Conservation (phyloP, 208 protist species). For the Trypanosoma lewisi region DNA sequence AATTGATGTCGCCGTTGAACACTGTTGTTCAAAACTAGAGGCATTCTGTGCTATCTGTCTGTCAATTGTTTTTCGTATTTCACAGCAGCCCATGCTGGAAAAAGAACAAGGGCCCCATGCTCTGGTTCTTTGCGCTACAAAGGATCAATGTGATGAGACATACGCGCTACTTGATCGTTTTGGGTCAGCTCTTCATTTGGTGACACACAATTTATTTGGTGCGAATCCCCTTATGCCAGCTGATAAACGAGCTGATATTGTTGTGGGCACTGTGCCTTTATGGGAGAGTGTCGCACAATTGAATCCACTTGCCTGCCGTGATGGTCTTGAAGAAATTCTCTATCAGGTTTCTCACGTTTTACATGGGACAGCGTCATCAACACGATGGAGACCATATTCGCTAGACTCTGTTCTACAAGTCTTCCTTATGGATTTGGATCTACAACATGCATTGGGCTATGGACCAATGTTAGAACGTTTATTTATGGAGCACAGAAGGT, state of each 20-base stretch:
- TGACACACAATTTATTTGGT: slow-evolving; percentile 82
- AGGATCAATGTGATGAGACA: slow-evolving; percentile 72
- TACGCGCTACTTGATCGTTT: slow-evolving; percentile 45
- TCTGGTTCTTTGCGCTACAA: slow-evolving; percentile 67
- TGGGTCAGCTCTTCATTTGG: slow-evolving; percentile 56
- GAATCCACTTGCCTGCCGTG: neutral
- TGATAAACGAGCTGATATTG: slow-evolving; percentile 62
- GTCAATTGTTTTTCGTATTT: slow-evolving; percentile 56
- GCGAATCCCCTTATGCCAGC: slow-evolving; percentile 56
- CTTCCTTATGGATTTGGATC: slow-evolving; percentile 55
- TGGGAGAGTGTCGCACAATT: slow-evolving; percentile 58
- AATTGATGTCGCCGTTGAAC: slow-evolving; percentile 15
- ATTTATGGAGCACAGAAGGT: slow-evolving; percentile 10
- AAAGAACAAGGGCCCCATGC: slow-evolving; percentile 59
- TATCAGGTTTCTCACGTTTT: slow-evolving; percentile 30
- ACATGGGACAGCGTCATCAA: slow-evolving; percentile 43
- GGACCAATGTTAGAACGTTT: slow-evolving; percentile 14
- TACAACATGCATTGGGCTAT: slow-evolving; percentile 60
- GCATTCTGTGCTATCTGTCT: slow-evolving; percentile 52
- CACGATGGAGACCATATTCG: slow-evolving; percentile 61
- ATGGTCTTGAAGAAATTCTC: slow-evolving; percentile 58
- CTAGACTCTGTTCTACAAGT: slow-evolving; percentile 53
- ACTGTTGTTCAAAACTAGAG: slow-evolving; percentile 63
- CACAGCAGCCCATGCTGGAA: slow-evolving; percentile 62
- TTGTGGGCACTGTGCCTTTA: slow-evolving; percentile 66